phyloP scores from a whole-genome alignment of 805 yeast genomes.

The Candida ulmi region DNA sequence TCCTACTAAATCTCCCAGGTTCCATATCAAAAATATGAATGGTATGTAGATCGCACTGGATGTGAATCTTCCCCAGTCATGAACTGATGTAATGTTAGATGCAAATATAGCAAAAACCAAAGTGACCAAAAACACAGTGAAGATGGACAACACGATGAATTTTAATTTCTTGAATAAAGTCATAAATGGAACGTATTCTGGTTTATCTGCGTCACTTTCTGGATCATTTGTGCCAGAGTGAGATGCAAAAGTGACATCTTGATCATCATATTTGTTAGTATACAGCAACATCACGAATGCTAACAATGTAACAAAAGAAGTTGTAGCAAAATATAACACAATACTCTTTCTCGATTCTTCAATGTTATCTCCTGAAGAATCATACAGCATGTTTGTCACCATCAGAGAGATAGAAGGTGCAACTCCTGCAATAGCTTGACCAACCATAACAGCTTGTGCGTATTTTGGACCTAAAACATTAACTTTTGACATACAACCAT shows the following conservation, averaged over 20 bases:
- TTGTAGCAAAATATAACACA: slow-evolving; percentile 42
- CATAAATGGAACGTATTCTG: slow-evolving; percentile 49
- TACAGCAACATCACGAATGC: slow-evolving; percentile 37
- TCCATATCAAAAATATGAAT: slow-evolving; percentile 79
- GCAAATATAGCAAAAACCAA: slow-evolving; percentile 90
- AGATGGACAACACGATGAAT: slow-evolving; percentile 61
- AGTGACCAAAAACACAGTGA: slow-evolving; percentile 68
- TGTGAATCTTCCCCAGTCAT: slow-evolving; percentile 24
- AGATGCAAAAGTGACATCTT: slow-evolving; percentile 2
- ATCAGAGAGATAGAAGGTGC: slow-evolving; percentile 74
- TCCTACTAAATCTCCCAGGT: slow-evolving; percentile 80
- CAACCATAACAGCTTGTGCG: slow-evolving; percentile 90
- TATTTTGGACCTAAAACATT: slow-evolving; percentile 68
- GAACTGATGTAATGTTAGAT: slow-evolving; percentile 51
- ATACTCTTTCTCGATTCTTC: slow-evolving; percentile 21
- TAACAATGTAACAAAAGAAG: slow-evolving; percentile 39
- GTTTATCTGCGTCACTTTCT: not conserved
- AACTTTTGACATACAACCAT: slow-evolving; percentile 84
- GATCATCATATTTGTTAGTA: slow-evolving; percentile 23
- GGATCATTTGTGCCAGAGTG: slow-evolving; percentile 14
- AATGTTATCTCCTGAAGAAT: slow-evolving; percentile 6
- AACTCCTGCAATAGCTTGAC: slow-evolving; percentile 93
- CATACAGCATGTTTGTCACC: slow-evolving; percentile 37
- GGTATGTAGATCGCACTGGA: slow-evolving; percentile 55
- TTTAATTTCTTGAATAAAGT: slow-evolving; percentile 58